These are phyloP conservation scores for Microstegium vimineum DNA, from an alignment of 176 grass and related monocot species.

Conservation along the genomic window DNA sequence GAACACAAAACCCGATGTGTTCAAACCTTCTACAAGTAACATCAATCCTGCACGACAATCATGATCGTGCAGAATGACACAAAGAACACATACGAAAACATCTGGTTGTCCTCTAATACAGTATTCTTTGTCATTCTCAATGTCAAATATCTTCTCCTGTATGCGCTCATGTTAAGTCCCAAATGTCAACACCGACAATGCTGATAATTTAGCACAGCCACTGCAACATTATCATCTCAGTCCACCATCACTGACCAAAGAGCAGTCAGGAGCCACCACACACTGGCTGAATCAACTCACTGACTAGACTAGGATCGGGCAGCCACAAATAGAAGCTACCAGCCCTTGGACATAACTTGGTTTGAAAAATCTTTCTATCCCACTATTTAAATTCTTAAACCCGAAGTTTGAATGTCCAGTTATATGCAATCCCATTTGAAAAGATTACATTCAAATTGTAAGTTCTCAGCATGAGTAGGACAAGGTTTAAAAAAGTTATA, in stretches of 20 bases:
- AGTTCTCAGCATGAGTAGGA: neutral
- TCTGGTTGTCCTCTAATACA: neutral
- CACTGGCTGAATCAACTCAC: neutral
- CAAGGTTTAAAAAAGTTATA: neutral
- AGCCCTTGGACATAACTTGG: neutral
- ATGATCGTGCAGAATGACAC: neutral
- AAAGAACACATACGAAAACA: neutral
- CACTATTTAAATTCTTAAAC: neutral
- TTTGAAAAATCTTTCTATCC: neutral
- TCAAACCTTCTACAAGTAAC: neutral
- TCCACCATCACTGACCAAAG: neutral
- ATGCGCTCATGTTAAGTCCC: neutral
- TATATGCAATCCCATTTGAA: neutral
- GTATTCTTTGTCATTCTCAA: neutral
- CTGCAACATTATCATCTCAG: neutral
- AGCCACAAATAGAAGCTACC: neutral
- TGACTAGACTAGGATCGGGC: neutral
- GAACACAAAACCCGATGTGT: neutral
- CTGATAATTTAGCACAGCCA: neutral
- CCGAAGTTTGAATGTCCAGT: neutral
- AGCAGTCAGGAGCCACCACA: neutral
- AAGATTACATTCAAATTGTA: neutral
- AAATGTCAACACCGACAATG: neutral
- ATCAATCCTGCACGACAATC: neutral
- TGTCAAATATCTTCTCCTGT: neutral